Evolutionary conservation across 2,329 filamentous ascomycete species (phyloP).

Genomic region (Fusarium stilboides): DNA sequence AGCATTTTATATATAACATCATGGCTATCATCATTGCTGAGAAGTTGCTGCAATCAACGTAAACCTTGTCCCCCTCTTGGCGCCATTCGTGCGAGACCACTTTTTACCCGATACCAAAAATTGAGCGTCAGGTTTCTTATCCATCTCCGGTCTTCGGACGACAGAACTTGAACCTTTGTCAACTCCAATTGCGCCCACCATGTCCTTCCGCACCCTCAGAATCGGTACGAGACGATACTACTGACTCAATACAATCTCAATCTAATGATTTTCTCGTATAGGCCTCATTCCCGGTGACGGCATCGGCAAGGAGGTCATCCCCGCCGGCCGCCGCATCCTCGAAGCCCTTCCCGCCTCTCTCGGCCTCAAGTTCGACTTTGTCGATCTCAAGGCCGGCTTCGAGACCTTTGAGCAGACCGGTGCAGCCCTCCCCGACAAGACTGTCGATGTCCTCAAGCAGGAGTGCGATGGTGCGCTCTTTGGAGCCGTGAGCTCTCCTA

Average conservation of each 20-base stretch:
- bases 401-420: slow-evolving; percentile 94
- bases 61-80: slow-evolving; percentile 38
- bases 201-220: slow-evolving; percentile 61
- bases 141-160: slow-evolving; percentile 49
- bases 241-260: background rate
- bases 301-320: slow-evolving; percentile 98
- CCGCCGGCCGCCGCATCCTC: slow-evolving; percentile 89
- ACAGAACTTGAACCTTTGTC: slow-evolving; percentile 45
- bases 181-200: slow-evolving; percentile 50
- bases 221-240: slow-evolving; percentile 53
- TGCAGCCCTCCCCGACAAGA: slow-evolving; percentile 88
- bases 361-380: slow-evolving; percentile 93
- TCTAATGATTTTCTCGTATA: slow-evolving; percentile 55
- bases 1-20: background rate
- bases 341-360: slow-evolving; percentile 94
- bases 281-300: slow-evolving; percentile 98
- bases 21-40: background rate
- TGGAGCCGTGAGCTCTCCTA: slow-evolving; percentile 94
- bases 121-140: slow-evolving; percentile 27
- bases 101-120: slow-evolving; percentile 42
- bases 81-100: slow-evolving; percentile 31
- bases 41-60: slow-evolving; percentile 9
- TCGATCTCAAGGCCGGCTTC: slow-evolving; percentile 93
- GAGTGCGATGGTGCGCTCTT: slow-evolving; percentile 98
- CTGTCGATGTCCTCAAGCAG: slow-evolving; percentile 87